Base-by-base conservation (phyloP, 352 stramenopile species). In the Pythium aphanidermatum region DNA sequence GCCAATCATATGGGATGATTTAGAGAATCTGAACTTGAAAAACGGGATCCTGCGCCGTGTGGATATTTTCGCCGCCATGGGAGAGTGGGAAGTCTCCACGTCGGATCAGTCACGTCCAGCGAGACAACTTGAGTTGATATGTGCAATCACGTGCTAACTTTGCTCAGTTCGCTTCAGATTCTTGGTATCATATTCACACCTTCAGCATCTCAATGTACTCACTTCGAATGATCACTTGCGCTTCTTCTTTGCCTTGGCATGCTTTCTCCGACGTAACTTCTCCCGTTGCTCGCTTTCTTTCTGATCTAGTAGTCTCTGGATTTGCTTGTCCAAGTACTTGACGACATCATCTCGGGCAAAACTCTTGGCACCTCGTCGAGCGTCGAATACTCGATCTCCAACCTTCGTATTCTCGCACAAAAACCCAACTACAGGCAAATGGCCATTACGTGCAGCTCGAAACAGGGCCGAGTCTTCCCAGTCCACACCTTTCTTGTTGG, bases 381-480 rank as follows among this genome's bases (percentile, higher is more conserved):
- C 53, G 26, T 61, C 53, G 24, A 61, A 61, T 1, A 52, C 28
- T 4, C 53, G 53, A 28, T 61, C 53, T 3, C 45, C 46, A 7
- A 59, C 51, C 8, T 27, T 19, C 23, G 51, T 53, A 23, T 46
- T 20, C 10, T 49, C 45, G 21, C 43, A 54, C 1, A 67, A 26
- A 39, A 44, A 67, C 43, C 56, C 23, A 17, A 67, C 58, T 10
- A 63, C 51, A 2, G 45, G 24, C 4, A 63, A 30, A 26, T 59
- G 52, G 12, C 58, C 58, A 40, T 56, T 51, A 16, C 56, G 41
- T 11, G 58, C 52, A 2, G 58, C 52, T 10, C 36, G 37, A 34
- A 62, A 53, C 37, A 63, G 37, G 4, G 58, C 52, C 42, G 43
- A 54, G 44, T 60, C 52, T 34, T 60, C 44, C 44, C 52, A 60